Conservation (phyloP, 805 yeast species). For the Metschnikowia dekortorum region DNA sequence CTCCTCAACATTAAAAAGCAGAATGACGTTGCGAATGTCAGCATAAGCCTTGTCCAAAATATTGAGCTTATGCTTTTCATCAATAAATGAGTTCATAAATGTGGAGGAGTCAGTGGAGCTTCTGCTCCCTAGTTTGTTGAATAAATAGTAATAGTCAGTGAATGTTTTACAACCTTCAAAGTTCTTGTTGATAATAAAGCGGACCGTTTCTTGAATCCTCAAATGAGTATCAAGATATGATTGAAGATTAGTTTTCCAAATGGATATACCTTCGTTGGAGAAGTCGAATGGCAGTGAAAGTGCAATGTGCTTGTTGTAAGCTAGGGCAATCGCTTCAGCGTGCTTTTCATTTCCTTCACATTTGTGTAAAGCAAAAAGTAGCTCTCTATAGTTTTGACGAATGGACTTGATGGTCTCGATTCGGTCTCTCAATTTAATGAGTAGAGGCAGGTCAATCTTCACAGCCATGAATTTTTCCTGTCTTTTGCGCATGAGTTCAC, state of each 20-base stretch:
- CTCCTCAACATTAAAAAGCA: neutral
- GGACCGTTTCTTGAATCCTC: conserved; percentile 20
- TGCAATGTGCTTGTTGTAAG: conserved; percentile 27
- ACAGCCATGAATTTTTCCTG: conserved; percentile 67
- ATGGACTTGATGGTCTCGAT: conserved; percentile 42
- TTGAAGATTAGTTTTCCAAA: conserved; percentile 28
- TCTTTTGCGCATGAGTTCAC: conserved; percentile 73
- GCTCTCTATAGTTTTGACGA: conserved; percentile 50
- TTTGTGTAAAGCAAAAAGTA: conserved; percentile 32
- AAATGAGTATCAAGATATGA: conserved; percentile 21
- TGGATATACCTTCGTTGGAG: conserved; percentile 25
- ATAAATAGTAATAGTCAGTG: conserved; percentile 25
- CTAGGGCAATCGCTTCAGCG: conserved; percentile 20
- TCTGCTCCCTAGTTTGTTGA: conserved; percentile 20
- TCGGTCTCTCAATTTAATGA: conserved; percentile 36
- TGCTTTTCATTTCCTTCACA: conserved; percentile 13
- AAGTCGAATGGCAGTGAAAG: conserved; percentile 29
- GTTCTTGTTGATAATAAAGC: conserved; percentile 21
- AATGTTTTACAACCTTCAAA: conserved; percentile 25
- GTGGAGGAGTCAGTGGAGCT: conserved; percentile 6
- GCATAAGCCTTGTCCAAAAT: conserved; percentile 26
- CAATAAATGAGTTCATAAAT: conserved; percentile 21
- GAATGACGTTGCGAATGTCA: conserved; percentile 20
- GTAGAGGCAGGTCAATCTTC: conserved; percentile 45
- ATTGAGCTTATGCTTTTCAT: conserved; percentile 33